Evolutionary conservation across 345 rosid species (phyloP).

Genomic region (Camelina hispida): DNA sequence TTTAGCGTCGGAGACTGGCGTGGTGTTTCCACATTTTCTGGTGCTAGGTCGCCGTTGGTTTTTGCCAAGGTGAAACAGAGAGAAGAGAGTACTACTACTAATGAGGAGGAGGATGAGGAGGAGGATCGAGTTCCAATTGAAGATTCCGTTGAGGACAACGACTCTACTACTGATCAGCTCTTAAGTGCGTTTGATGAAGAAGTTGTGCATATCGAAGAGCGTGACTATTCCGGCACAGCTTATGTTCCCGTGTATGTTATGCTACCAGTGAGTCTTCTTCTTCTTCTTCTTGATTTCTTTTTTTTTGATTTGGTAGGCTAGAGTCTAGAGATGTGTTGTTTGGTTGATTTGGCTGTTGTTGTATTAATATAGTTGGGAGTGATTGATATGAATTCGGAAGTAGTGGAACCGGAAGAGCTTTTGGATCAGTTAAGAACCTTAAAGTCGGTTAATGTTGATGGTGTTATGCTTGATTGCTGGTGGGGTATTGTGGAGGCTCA

Average conservation of each 20-base stretch:
- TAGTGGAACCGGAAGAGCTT: conserved; percentile 73
- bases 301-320: not conserved
- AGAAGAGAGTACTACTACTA: conserved; percentile 18
- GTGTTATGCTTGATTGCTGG: conserved; percentile 94
- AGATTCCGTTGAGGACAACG: conserved; percentile 40
- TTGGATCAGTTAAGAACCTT: conserved; percentile 63
- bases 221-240: conserved; percentile 81
- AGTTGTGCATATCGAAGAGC: conserved; percentile 53
- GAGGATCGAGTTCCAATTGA: conserved; percentile 42
- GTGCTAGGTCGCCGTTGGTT: conserved; percentile 33
- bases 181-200: conserved; percentile 45
- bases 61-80: conserved; percentile 32
- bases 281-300: not conserved
- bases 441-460: conserved; percentile 81
- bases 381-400: conserved; percentile 71
- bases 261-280: conserved; percentile 70
- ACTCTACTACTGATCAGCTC: conserved; percentile 35
- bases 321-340: conserved; percentile 6
- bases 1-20: conserved; percentile 35
- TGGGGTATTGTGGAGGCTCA: conserved; percentile 95
- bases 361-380: conserved; percentile 67
- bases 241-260: conserved; percentile 91
- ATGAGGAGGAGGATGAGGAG: not conserved
- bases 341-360: conserved; percentile 22
- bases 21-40: conserved; percentile 28